These are phyloP conservation scores for Botrytis elliptica DNA, from an alignment of 2,329 filamentous ascomycete genomes.

Conservation along the genomic window DNA sequence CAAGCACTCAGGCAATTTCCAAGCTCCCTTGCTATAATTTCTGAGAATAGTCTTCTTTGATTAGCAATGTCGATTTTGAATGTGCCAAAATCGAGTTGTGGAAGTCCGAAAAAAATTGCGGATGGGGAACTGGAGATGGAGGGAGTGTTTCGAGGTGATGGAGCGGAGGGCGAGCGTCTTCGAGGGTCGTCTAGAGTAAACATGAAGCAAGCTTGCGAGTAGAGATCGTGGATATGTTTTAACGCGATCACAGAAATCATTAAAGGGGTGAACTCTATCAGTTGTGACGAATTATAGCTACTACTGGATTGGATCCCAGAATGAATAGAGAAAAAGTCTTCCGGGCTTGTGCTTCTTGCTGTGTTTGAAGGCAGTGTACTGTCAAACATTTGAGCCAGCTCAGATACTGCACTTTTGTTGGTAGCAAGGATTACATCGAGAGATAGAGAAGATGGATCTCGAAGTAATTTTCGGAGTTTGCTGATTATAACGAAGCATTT, in stretches of 20 bases:
- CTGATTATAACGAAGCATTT: slow-evolving; percentile 8
- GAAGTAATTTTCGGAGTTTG: slow-evolving; percentile 15
- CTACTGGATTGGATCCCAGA: neutral
- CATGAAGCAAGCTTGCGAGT: slow-evolving; percentile 12
- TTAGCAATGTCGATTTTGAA: slow-evolving; percentile 13
- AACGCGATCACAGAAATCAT: slow-evolving; percentile 3
- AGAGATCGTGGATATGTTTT: slow-evolving; percentile 15
- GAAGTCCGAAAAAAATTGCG: neutral
- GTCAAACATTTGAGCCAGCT: slow-evolving; percentile 5
- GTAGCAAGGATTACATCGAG: slow-evolving; percentile 15
- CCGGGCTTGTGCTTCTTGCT: neutral
- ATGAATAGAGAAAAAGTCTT: neutral
- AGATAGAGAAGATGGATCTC: slow-evolving; percentile 5
- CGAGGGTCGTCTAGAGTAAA: neutral
- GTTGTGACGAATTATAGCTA: neutral
- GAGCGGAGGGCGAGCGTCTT: neutral
- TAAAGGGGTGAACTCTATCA: neutral
- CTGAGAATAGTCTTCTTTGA: slow-evolving; percentile 1
- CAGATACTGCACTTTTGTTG: slow-evolving; percentile 12
- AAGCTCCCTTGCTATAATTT: neutral
- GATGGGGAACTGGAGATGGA: neutral
- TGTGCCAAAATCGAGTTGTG: slow-evolving; percentile 7
- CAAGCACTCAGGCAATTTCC: slow-evolving; percentile 2
- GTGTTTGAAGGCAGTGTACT: neutral
- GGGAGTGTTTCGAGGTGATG: neutral